These are phyloP conservation scores for Erysiphe pisi DNA, from an alignment of 2,329 filamentous ascomycete species.

Conservation along the genomic window DNA sequence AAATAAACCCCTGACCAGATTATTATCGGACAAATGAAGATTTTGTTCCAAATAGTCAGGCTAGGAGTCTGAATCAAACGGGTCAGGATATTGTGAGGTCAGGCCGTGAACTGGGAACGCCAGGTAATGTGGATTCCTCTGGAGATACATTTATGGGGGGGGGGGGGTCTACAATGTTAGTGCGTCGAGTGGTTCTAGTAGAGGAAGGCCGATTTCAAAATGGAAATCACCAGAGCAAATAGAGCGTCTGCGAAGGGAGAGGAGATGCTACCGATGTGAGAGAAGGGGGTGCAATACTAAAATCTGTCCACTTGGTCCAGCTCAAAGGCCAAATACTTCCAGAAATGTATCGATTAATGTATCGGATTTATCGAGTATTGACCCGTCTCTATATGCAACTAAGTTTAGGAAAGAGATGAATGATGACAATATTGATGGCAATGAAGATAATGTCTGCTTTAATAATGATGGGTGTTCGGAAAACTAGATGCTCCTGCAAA, in stretches of 20 bases:
- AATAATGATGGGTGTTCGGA: neutral
- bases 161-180: neutral
- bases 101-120: neutral
- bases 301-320: constrained; percentile 6
- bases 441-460: too few relatives aligned
- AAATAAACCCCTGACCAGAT: neutral
- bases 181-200: neutral
- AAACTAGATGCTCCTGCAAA: neutral
- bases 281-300: constrained; percentile 14
- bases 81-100: neutral
- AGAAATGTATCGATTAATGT: too few relatives aligned
- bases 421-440: too few relatives aligned
- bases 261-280: neutral
- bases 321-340: neutral
- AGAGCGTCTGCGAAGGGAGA: neutral
- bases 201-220: neutral
- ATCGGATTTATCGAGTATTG: too few relatives aligned
- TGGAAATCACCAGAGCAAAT: constrained; percentile 1
- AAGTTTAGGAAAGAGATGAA: too few relatives aligned
- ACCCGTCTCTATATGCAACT: too few relatives aligned
- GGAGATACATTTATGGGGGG: neutral
- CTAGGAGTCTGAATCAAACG: neutral
- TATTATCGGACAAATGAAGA: neutral
- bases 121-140: neutral
- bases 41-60: too few relatives aligned